Evolutionary conservation across 306 rosid genomes (phyloP).

Genomic region (Fragaria iinumae): DNA sequence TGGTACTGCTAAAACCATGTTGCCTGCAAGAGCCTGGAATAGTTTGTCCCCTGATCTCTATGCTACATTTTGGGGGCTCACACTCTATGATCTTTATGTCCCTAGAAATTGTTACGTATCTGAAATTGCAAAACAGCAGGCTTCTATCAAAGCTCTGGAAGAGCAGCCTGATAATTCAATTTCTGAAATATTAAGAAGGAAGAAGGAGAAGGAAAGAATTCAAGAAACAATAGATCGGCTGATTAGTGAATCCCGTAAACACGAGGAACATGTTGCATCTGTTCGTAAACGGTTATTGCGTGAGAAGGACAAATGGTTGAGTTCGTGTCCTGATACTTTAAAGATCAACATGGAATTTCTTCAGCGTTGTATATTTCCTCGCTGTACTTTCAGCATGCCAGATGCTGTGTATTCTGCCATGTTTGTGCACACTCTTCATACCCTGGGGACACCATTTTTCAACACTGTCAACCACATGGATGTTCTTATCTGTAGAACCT

Average conservation of each 20-base stretch:
- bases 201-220: conserved; percentile 97
- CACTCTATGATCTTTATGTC: conserved; percentile 88
- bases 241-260: conserved; percentile 69
- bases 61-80: conserved; percentile 98
- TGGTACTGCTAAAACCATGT: conserved; percentile 72
- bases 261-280: conserved; percentile 87
- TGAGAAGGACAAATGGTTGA: conserved; percentile 94
- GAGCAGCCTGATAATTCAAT: conserved; percentile 96
- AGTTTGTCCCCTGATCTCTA: conserved; percentile 97
- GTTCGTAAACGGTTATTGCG: conserved; percentile 78
- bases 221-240: conserved; percentile 94
- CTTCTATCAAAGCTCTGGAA: conserved; percentile 85
- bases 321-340: conserved; percentile 92
- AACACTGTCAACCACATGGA: conserved; percentile 99
- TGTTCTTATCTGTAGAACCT: conserved; percentile 88
- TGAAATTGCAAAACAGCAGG: conserved; percentile 86
- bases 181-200: conserved; percentile 90
- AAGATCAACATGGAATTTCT: conserved; percentile 99
- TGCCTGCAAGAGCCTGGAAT: conserved; percentile 96
- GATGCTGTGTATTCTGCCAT: conserved; percentile 98
- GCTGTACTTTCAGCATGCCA: conserved; percentile 99
- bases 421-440: conserved; percentile 97
- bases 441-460: conserved; percentile 97
- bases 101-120: conserved; percentile 87
- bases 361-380: conserved; percentile 98